These are phyloP conservation scores for Dryas octopetala DNA, from an alignment of 306 rosid genomes.

Conservation along the genomic window DNA sequence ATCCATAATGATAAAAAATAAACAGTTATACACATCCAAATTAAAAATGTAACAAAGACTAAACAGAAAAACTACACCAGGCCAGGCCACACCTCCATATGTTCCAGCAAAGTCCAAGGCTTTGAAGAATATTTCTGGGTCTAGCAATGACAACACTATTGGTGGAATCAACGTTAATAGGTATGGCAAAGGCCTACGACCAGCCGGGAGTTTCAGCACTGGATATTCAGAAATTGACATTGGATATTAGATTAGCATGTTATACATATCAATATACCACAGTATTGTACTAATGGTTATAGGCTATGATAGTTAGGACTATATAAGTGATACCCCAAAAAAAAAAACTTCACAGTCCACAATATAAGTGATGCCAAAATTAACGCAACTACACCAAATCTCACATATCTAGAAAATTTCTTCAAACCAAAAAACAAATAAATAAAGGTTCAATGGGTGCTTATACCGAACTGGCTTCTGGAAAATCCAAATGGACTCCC, in stretches of 20 bases:
- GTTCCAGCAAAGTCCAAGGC: conserved; percentile 80
- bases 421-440: not conserved
- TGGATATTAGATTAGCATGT: conserved; percentile 2
- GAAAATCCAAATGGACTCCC: not conserved
- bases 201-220: conserved; percentile 66
- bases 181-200: conserved; percentile 53
- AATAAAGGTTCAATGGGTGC: not conserved
- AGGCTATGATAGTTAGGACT: too few species aligned
- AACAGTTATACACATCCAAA: not conserved
- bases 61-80: not conserved
- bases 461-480: not conserved
- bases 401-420: not conserved
- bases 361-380: too few species aligned
- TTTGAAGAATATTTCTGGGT: conserved; percentile 70
- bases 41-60: not conserved
- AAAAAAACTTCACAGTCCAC: too few species aligned
- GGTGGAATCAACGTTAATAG: conserved; percentile 64
- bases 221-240: conserved; percentile 25
- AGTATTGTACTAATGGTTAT: not conserved
- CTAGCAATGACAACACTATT: conserved; percentile 51
- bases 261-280: not conserved
- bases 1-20: not conserved
- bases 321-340: too few species aligned
- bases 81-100: conserved; percentile 57
- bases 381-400: not conserved